Percentiles rank a stretch among this genome's conserved stretches.
These are phyloP conservation scores for Erodium maritimum DNA, from an alignment of 345 rosid genomes.

Conservation along the genomic window DNA sequence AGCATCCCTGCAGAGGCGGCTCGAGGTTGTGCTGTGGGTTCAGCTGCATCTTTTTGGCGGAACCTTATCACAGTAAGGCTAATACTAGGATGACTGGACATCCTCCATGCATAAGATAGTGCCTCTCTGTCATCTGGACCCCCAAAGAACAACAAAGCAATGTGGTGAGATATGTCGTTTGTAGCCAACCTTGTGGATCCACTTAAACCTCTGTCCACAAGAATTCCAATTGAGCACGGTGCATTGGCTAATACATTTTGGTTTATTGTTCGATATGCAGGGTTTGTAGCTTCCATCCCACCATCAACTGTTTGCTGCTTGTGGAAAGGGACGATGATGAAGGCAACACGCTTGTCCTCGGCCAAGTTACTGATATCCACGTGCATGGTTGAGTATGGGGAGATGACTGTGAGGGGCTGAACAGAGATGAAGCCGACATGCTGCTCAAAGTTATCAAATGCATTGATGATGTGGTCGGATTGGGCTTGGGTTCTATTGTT, in stretches of 20 bases:
- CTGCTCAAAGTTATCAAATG: conserved; percentile 79
- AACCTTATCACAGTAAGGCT: conserved; percentile 53
- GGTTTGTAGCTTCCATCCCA: conserved; percentile 89
- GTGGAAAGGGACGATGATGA: conserved; percentile 81
- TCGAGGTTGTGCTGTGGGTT: neutral
- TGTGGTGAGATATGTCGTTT: conserved; percentile 45
- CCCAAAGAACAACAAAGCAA: conserved; percentile 68
- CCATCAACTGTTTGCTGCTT: conserved; percentile 92
- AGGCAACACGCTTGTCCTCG: conserved; percentile 71
- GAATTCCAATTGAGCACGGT: conserved; percentile 86
- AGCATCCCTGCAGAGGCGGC: conserved; percentile 5
- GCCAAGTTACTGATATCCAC: conserved; percentile 83
- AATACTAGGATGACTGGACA: conserved; percentile 60
- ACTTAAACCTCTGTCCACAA: conserved; percentile 72
- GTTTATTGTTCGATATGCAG: conserved; percentile 64
- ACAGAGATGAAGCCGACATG: conserved; percentile 42
- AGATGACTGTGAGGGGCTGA: conserved; percentile 83
- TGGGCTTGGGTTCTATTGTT: conserved; percentile 85
- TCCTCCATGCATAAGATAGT: conserved; percentile 69
- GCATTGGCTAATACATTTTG: conserved; percentile 61
- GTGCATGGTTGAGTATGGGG: conserved; percentile 92
- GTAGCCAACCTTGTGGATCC: conserved; percentile 41
- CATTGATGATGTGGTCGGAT: conserved; percentile 80
- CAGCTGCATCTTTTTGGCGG: conserved; percentile 28
- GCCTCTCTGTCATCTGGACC: conserved; percentile 91